Conservation (phyloP, 208 protist species). For the Angomonas deanei region DNA sequence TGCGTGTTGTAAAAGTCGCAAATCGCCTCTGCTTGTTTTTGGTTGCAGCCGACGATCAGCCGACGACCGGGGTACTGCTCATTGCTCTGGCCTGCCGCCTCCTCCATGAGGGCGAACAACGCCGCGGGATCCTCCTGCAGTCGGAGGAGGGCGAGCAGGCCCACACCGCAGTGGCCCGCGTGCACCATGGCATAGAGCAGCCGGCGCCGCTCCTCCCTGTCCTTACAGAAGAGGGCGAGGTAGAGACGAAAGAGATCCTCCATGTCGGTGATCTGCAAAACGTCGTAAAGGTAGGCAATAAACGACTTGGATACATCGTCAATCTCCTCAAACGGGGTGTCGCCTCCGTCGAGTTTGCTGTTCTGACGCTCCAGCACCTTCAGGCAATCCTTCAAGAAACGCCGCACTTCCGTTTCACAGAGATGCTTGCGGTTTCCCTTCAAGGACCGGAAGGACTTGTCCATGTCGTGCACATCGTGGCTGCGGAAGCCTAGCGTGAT, state of each 20-base stretch:
- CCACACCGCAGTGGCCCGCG: not conserved
- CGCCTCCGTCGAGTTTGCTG: not conserved
- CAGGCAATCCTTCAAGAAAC: not conserved
- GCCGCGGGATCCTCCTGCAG: not conserved
- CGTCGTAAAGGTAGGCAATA: not conserved
- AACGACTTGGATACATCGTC: not conserved
- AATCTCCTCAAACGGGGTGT: not conserved
- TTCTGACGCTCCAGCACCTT: not conserved
- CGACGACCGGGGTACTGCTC: too few species aligned
- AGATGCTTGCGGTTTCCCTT: not conserved
- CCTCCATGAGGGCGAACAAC: not conserved
- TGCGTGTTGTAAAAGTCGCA: not conserved
- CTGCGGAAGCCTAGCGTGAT: slow-evolving; percentile 7
- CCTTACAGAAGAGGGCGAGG: not conserved
- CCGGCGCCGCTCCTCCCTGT: not conserved
- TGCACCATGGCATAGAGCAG: not conserved
- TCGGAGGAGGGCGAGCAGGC: not conserved
- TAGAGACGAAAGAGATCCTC: not conserved
- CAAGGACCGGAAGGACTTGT: slow-evolving; percentile 14
- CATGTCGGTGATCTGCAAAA: not conserved
- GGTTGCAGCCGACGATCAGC: not conserved
- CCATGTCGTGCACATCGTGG: slow-evolving; percentile 10
- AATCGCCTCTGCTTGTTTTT: not conserved
- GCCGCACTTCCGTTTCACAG: not conserved
- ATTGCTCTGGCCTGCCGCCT: not conserved